Conservation (phyloP, 768 basidiomycete genomes). For the Lentinula aciculospora region DNA sequence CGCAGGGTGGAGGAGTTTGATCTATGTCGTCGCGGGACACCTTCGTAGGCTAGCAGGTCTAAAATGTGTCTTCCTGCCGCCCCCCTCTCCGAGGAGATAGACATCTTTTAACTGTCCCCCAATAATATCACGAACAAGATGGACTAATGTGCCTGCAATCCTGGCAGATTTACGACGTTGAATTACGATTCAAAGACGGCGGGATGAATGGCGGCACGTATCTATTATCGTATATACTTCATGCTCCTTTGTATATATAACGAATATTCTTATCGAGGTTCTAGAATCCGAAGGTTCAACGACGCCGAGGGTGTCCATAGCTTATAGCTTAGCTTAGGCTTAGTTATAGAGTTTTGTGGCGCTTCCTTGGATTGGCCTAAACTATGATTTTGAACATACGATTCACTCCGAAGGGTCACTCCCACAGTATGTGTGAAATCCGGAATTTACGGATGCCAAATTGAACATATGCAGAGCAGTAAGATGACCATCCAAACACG, state of each 20-base stretch:
- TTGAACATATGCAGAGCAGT: not conserved
- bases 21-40: not conserved
- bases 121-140: not conserved
- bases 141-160: not conserved
- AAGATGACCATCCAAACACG: not conserved
- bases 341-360: not conserved
- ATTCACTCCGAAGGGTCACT: not conserved
- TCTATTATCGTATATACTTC: too few relatives aligned
- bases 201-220: not conserved
- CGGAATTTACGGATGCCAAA: not conserved
- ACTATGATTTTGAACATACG: too few relatives aligned
- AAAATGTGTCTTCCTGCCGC: not conserved
- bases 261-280: too few relatives aligned
- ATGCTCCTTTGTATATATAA: too few relatives aligned
- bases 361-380: too few relatives aligned
- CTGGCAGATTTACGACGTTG: not conserved
- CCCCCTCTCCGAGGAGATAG: not conserved
- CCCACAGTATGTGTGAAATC: not conserved
- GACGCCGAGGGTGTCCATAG: too few relatives aligned
- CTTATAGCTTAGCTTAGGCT: too few relatives aligned
- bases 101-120: not conserved
- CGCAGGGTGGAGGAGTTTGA: too few relatives aligned
- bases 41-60: too few relatives aligned
- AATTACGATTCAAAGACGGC: not conserved
- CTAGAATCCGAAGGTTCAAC: too few relatives aligned